Conservation (phyloP, 345 rosid genomes). For the Bruguiera gymnorhiza region DNA sequence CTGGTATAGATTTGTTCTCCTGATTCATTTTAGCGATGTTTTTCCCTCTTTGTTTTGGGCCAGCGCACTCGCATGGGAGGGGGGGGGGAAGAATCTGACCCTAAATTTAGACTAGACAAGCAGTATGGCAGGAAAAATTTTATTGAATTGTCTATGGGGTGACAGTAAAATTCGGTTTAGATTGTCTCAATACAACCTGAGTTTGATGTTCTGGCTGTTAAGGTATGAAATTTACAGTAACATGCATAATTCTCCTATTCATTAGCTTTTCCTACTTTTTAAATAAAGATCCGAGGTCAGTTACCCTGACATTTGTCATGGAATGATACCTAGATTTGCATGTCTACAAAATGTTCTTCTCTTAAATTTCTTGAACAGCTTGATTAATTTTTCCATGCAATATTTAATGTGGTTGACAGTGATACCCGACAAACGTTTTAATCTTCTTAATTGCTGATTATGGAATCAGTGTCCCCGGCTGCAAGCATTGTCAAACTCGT, state of each 20-base stretch:
- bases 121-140: too few species aligned
- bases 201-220: neutral
- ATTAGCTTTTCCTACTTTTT: neutral
- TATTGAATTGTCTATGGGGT: too few species aligned
- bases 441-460: neutral
- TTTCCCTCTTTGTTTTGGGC: too few species aligned
- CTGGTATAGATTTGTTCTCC: too few species aligned
- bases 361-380: neutral
- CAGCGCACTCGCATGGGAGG: too few species aligned
- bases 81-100: too few species aligned
- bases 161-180: neutral
- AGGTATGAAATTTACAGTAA: neutral
- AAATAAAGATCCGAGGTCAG: too few species aligned
- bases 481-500: conserved; percentile 13
- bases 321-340: too few species aligned
- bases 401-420: neutral
- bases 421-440: neutral
- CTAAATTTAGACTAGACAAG: too few species aligned
- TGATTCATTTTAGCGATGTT: too few species aligned
- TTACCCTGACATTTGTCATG: too few species aligned
- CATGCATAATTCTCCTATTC: neutral
- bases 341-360: neutral
- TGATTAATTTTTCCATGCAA: neutral
- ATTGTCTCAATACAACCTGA: too few species aligned
- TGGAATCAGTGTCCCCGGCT: neutral